Base-by-base conservation (phyloP, 2,329 filamentous ascomycete genomes). In the Chaetomiaceae sp. region DNA sequence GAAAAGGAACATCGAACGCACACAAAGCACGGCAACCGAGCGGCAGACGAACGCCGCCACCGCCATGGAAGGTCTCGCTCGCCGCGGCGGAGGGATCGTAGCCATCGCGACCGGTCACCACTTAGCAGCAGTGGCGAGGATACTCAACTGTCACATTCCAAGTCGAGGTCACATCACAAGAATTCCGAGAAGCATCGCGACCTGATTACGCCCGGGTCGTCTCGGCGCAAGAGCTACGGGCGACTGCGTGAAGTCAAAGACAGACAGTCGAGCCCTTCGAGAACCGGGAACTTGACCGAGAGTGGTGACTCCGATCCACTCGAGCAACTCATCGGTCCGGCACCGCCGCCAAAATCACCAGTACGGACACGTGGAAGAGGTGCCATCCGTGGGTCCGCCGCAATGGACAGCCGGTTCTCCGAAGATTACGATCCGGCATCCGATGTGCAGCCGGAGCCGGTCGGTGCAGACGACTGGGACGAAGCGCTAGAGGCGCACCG, bases 321-420 rank as follows among this genome's bases (percentile, higher is more conserved):
- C 3, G 84, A 90, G 50, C 81, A 85, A 3, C 71, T 92, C 17
- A 83, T 96, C 30, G 91, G 90, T 0, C 89, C 89, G 1, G 82
- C 79, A 8, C 82, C 83, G 23, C 76, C 75, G 17, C 70, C 68
- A 4, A 57, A 64, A 31, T 27, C 80, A 4, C 81, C 83, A n/a
- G 63, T 81, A 27, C 76, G 70, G 48, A 70, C 74, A n/a, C 83
- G 87, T 23, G 89, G 89, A 9, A 81, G 89, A 34, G 89, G 89
- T 33, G 80, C 80, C 13, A 74, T 80, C 34, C 71, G 76, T 4
- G 76, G 76, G 1, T 68, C 72, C 5, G 83, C 83, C 21, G 82
- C 79, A 9, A 95, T 96, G 58, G 90, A 96, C 63, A 74, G 78
- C 20, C 87, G 87, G 46, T 97, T 96, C 66, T 83, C 86, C 1